Evolutionary conservation across 2,329 filamentous ascomycete genomes (phyloP).

Genomic region (Sporothrix pallida): DNA sequence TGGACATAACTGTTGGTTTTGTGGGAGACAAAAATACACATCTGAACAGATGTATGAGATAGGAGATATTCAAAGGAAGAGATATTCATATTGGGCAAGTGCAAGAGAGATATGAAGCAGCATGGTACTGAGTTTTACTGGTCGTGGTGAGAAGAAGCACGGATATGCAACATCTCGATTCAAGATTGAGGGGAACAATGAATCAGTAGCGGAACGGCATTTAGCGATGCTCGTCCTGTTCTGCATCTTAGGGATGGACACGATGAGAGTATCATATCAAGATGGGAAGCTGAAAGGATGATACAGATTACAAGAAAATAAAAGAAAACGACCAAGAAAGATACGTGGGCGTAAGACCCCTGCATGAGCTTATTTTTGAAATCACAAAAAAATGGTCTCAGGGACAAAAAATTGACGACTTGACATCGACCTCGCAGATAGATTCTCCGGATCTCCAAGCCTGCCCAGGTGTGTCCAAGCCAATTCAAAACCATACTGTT

Average conservation of each 20-base stretch:
- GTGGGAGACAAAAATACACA: too few relatives aligned
- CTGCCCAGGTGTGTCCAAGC: background rate
- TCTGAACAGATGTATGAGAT: too few relatives aligned
- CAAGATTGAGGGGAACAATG: background rate
- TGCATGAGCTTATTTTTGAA: constrained; percentile 1
- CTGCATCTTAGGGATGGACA: background rate
- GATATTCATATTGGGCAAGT: too few relatives aligned
- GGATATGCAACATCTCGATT: background rate
- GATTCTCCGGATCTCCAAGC: constrained; percentile 16
- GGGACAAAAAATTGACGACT: background rate
- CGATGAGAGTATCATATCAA: background rate
- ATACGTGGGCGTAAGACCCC: background rate
- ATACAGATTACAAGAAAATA: background rate
- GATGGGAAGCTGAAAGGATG: background rate
- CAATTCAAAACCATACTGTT: background rate
- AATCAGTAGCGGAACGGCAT: constrained; percentile 16
- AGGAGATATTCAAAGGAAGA: too few relatives aligned
- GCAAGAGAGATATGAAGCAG: background rate
- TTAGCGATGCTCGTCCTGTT: background rate
- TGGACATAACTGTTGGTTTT: too few relatives aligned
- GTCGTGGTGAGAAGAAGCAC: background rate
- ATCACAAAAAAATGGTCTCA: constrained; percentile 12
- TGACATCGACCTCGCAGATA: constrained; percentile 2
- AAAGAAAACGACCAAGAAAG: background rate
- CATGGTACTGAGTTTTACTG: background rate